phyloP scores from a whole-genome alignment of 2,329 filamentous ascomycete genomes.

The Lachnum nothofagi region DNA sequence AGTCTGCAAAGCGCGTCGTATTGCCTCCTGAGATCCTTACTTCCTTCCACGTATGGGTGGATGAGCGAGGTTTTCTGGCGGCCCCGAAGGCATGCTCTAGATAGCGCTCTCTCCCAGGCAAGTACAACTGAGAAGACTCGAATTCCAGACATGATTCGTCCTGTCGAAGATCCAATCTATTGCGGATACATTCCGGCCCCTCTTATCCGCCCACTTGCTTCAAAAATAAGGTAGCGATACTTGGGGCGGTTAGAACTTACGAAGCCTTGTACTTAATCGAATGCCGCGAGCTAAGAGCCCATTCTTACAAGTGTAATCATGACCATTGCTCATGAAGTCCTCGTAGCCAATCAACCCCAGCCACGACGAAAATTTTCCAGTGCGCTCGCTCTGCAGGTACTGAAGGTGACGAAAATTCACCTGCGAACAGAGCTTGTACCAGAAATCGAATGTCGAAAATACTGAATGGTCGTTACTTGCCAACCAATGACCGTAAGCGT shows the following conservation, averaged over 20 bases:
- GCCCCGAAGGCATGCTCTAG: background rate
- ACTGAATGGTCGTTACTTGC: background rate
- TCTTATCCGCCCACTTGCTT: background rate
- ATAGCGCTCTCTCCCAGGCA: background rate
- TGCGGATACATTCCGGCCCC: background rate
- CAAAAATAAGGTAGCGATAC: background rate
- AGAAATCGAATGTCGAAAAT: background rate
- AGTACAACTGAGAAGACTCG: background rate
- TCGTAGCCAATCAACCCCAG: slow-evolving; percentile 12
- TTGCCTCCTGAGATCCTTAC: slow-evolving; percentile 2
- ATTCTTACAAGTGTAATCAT: slow-evolving; percentile 3
- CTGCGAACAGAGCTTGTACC: background rate
- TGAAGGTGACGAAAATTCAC: background rate
- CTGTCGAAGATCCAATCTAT: background rate
- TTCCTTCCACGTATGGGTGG: slow-evolving; percentile 3
- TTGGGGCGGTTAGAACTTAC: background rate
- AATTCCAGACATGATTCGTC: background rate
- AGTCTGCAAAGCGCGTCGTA: slow-evolving; percentile 6
- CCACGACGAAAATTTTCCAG: slow-evolving; percentile 13
- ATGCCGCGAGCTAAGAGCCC: slow-evolving; percentile 6
- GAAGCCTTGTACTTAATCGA: slow-evolving; percentile 1
- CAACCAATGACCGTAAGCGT: background rate
- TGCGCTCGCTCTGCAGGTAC: background rate
- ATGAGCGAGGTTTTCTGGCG: background rate
- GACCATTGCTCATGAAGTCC: slow-evolving; percentile 3